phyloP scores from a whole-genome alignment of 2,329 filamentous ascomycete genomes.

The Rhynchosporium secalis region DNA sequence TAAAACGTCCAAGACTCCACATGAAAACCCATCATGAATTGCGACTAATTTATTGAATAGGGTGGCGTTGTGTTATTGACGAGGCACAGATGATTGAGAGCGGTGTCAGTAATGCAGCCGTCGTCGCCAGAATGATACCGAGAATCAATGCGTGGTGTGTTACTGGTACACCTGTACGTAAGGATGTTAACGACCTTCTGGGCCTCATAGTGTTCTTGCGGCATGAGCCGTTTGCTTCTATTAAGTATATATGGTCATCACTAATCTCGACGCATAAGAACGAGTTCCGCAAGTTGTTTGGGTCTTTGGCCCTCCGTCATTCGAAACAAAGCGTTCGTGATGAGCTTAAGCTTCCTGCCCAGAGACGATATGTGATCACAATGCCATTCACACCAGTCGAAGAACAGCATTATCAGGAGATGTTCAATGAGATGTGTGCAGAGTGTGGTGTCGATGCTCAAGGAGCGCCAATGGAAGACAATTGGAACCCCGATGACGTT shows the following conservation, averaged over 20 bases:
- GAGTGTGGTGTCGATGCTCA: conserved; percentile 64
- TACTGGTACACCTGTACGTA: conserved; percentile 85
- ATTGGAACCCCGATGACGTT: conserved; percentile 64
- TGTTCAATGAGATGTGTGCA: conserved; percentile 75
- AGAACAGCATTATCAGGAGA: conserved; percentile 79
- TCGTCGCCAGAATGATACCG: conserved; percentile 76
- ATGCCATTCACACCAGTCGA: conserved; percentile 89
- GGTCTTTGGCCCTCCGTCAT: conserved; percentile 74
- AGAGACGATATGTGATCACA: conserved; percentile 84
- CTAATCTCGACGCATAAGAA: conserved; percentile 61
- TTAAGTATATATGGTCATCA: conserved; percentile 64
- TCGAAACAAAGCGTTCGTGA: conserved; percentile 78
- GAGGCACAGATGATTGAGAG: conserved; percentile 93
- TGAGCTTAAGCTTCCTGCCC: conserved; percentile 76
- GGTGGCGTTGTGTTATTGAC: conserved; percentile 75
- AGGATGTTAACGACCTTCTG: conserved; percentile 74
- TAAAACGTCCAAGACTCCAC: neutral
- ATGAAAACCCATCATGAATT: neutral
- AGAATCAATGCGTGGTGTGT: conserved; percentile 89
- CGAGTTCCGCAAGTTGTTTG: conserved; percentile 69
- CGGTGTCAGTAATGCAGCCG: conserved; percentile 79
- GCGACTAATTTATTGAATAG: neutral
- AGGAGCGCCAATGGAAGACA: conserved; percentile 63
- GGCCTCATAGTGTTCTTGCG: conserved; percentile 80
- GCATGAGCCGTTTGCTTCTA: conserved; percentile 73